Evolutionary conservation across 306 rosid genomes (phyloP), one percentile per base, ranked within the genome.

Genomic region (Dryas drummondii): DNA sequence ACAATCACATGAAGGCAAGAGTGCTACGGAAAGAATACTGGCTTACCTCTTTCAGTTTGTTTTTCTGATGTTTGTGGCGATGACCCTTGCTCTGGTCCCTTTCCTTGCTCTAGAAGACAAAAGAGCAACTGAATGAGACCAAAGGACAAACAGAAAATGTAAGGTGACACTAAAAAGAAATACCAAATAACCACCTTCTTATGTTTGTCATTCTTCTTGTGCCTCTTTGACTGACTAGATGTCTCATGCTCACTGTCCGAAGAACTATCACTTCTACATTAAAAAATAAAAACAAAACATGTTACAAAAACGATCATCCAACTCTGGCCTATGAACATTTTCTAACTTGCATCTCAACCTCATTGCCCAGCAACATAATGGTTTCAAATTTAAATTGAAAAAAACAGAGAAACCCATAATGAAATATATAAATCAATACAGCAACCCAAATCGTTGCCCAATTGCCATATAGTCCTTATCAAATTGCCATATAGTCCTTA

Each of bases 31-130:
- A 41, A 70, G 57, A 66, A 44, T 9, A 72, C 79, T 78, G 73
- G 79, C 91, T 75, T 87, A 96, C 96, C 97, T 90, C 97, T 87
- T 90, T 92, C 74, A 75, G 84, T 82, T 78, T 91, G 79, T 84
- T 91, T 73, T 82, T 92, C 49, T 80, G 86, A 67, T 80, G 80
- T 86, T 92, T 90, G 76, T 83, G 90, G 80, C 67, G 88, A 73
- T 78, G 90, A 81, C 81, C 83, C 89, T 85, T 90, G 78, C 86
- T 88, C 69, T 87, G 86, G 47, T 86, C 97, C 79, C 88, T 92
- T 80, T 86, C 96, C 87, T 92, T 89, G 76, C 71, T 82, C 97
- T 90, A 70, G 51, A 72, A 55, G 47, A 57, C 16, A 17, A 68
- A 72, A 14, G 37, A 44, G 4, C 15, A 51, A 61, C 17, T 12